Conservation (phyloP, 257 asterid species). For the Verbascum thapsus region DNA sequence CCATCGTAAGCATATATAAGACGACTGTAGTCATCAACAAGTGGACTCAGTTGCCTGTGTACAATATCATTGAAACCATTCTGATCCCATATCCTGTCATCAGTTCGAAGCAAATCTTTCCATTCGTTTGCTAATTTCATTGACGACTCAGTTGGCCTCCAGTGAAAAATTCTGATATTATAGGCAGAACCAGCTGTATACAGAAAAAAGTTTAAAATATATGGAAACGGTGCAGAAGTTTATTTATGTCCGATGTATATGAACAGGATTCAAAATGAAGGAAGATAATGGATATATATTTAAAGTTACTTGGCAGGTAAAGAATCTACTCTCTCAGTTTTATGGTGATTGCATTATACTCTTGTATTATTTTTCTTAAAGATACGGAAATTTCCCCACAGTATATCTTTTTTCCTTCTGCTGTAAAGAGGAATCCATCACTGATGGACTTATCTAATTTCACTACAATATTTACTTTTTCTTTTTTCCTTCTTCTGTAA, state of each 20-base stretch:
- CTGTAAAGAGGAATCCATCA: background rate
- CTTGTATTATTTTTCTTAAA: conserved; percentile 5
- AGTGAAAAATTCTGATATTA: conserved; percentile 95
- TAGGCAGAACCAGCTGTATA: conserved; percentile 81
- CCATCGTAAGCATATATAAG: conserved; percentile 98
- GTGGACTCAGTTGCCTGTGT: conserved; percentile 86
- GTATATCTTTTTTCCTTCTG: background rate
- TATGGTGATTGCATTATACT: conserved; percentile 6
- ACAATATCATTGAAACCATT: conserved; percentile 86
- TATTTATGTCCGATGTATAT: conserved; percentile 20
- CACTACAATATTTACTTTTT: no score
- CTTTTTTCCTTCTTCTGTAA: background rate
- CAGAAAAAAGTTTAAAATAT: conserved; percentile 22
- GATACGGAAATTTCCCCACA: background rate
- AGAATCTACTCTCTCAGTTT: background rate
- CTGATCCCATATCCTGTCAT: conserved; percentile 96
- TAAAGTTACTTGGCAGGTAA: conserved; percentile 19
- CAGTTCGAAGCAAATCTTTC: conserved; percentile 83
- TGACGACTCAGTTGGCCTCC: conserved; percentile 90
- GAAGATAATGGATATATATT: conserved; percentile 1
- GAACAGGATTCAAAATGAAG: conserved; percentile 7
- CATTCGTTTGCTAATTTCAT: conserved; percentile 87
- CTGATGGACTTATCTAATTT: background rate
- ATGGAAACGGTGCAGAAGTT: conserved; percentile 9
- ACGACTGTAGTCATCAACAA: conserved; percentile 95